Base-by-base conservation (phyloP, 2,329 filamentous ascomycete genomes). In the Cucurbitaria berberidis region DNA sequence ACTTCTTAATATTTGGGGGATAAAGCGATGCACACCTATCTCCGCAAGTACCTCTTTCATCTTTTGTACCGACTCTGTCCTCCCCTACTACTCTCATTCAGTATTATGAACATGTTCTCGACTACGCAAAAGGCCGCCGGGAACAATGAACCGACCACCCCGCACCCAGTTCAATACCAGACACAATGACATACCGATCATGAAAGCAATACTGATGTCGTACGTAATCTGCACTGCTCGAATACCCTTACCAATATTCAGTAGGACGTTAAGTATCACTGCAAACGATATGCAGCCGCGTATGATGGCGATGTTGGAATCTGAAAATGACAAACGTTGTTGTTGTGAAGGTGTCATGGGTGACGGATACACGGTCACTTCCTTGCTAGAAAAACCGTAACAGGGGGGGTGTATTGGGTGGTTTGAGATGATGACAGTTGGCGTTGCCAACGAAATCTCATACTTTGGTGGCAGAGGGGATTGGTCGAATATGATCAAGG, bases 251-350 rank as follows among this genome's bases (percentile, higher is more conserved):
- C n/a, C 46, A 1, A 49, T 22, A 32, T 49, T 49, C 6, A 35
- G 3, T 9, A 49, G 13, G 15, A 38, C 19, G 30, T 38, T 32
- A 3, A 11, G 19, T 3, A 49, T n/a, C 2, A 39, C 30, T n/a
- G 39, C 29, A 30, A 49, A 35, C 22, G 46, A 36, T 3, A 27
- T 29, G 18, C 27, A 43, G 29, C 39, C 29, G 30, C 38, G 35
- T 9, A 49, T 34, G 13, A 49, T 49, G 10, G 46, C 46, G n/a
- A n/a, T n/a, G 15, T 38, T 49, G 1, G 39, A 22, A 8, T 24
- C n/a, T 3, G 39, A 29, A 13, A 49, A 49, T 15, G 27, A 15
- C 13, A 49, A 29, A 6, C 39, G 32, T 21, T 30, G 19, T 2
- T 30, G n/a, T 11, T 5, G 21, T 5, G 7, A 5, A 21, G 8